Evolutionary conservation across 2,329 filamentous ascomycete genomes (phyloP).

Genomic region (Parasarocladium wereldwijsianum): DNA sequence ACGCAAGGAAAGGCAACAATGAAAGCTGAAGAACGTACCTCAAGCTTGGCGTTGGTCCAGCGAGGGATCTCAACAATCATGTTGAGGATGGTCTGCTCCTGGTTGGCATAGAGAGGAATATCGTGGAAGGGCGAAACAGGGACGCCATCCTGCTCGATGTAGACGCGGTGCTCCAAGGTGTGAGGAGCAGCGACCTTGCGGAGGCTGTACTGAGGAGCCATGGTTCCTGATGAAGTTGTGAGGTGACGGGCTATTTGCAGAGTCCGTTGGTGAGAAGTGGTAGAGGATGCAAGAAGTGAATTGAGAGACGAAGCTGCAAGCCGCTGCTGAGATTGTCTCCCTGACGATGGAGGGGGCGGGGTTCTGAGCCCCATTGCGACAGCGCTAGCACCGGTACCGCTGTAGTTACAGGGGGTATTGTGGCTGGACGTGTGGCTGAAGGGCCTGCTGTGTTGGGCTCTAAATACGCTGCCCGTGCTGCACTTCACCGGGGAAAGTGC

Average conservation of each 20-base stretch:
- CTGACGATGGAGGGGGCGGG: slow-evolving; percentile 4
- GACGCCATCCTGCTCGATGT: slow-evolving; percentile 92
- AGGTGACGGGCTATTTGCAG: slow-evolving; percentile 41
- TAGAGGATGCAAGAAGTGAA: slow-evolving; percentile 19
- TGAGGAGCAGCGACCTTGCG: slow-evolving; percentile 83
- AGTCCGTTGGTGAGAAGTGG: slow-evolving; percentile 34
- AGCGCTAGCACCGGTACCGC: slow-evolving; percentile 5
- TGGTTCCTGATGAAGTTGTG: slow-evolving; percentile 15
- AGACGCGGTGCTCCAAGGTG: slow-evolving; percentile 94
- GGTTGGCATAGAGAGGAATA: slow-evolving; percentile 93
- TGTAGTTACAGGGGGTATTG: too few species aligned
- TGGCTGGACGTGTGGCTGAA: too few species aligned
- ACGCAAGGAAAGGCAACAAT: background rate
- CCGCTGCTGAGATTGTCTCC: slow-evolving; percentile 6
- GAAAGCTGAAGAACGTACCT: slow-evolving; percentile 45
- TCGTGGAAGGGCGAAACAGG: slow-evolving; percentile 96
- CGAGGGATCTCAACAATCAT: slow-evolving; percentile 99
- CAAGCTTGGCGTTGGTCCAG: slow-evolving; percentile 99
- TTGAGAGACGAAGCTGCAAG: background rate
- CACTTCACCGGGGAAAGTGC: background rate
- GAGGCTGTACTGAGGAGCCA: slow-evolving; percentile 55
- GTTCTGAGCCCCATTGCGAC: slow-evolving; percentile 3
- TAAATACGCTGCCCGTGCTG: too few species aligned
- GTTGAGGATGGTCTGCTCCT: slow-evolving; percentile 91
- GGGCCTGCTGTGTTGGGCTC: too few species aligned